phyloP scores from a whole-genome alignment of 2,329 filamentous ascomycete genomes.

The Coleophoma crateriformis region DNA sequence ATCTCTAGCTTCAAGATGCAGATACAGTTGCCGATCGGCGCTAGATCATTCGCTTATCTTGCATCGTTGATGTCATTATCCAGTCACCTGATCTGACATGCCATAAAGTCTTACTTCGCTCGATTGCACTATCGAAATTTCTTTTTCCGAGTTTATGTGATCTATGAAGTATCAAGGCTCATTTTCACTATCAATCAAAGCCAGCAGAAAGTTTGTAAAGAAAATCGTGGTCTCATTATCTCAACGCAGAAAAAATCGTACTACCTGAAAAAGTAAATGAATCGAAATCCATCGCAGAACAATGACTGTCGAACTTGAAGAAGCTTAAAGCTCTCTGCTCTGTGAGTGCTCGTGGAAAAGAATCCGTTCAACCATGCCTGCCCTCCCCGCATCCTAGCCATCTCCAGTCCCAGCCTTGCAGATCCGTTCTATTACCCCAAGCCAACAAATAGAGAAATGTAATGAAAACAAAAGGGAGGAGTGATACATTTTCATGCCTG shows the following conservation, averaged over 20 bases:
- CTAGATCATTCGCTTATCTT: background rate
- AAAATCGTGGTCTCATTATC: conserved; percentile 1
- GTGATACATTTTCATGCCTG: too few relatives aligned
- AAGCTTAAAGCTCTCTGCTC: background rate
- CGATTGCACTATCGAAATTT: too few relatives aligned
- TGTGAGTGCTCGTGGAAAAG: too few relatives aligned
- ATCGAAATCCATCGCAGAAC: background rate
- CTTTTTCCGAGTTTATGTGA: too few relatives aligned
- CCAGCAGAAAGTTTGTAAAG: background rate
- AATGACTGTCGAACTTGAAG: background rate
- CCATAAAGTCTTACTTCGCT: too few relatives aligned
- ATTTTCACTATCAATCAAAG: too few relatives aligned
- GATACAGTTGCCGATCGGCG: background rate
- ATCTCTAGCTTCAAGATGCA: background rate
- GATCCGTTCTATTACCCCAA: conserved; percentile 1
- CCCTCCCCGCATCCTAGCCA: background rate
- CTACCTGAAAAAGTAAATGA: background rate
- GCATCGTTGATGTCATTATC: background rate
- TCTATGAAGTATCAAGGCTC: too few relatives aligned
- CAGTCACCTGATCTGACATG: background rate
- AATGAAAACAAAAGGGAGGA: too few relatives aligned
- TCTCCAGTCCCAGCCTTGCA: background rate
- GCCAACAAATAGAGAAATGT: background rate
- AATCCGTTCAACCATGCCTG: background rate
- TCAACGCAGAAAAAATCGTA: too few relatives aligned